A percentile compares a stretch with the other conserved stretches of the same genome.
These are phyloP conservation scores for Parastagonospora avenae DNA, from an alignment of 2,329 filamentous ascomycete species.

Conservation along the genomic window DNA sequence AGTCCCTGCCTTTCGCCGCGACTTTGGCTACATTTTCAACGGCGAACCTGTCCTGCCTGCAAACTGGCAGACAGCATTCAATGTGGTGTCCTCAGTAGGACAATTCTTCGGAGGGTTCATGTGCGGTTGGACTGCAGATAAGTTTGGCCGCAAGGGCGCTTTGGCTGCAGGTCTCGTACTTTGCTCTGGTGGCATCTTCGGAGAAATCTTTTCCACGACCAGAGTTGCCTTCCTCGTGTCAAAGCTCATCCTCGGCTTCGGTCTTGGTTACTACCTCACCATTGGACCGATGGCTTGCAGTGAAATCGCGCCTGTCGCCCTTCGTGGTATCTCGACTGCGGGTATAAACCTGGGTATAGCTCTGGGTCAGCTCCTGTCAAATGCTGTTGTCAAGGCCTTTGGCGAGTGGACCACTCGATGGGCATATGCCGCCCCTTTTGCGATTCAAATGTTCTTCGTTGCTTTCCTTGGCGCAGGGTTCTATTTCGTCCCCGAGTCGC, in stretches of 20 bases:
- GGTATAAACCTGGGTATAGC: slow-evolving; percentile 68
- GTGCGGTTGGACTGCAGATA: slow-evolving; percentile 38
- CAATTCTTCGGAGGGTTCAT: slow-evolving; percentile 61
- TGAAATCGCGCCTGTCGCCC: slow-evolving; percentile 56
- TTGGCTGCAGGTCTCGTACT: slow-evolving; percentile 16
- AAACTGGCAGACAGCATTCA: slow-evolving; percentile 48
- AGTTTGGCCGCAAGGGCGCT: slow-evolving; percentile 36
- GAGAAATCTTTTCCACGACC: slow-evolving; percentile 64
- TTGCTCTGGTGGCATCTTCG: slow-evolving; percentile 57
- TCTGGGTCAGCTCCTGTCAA: slow-evolving; percentile 63
- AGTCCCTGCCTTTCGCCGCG: slow-evolving; percentile 59
- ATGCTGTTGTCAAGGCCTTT: slow-evolving; percentile 51
- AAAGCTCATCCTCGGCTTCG: slow-evolving; percentile 17
- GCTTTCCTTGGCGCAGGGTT: slow-evolving; percentile 66
- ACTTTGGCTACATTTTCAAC: slow-evolving; percentile 56
- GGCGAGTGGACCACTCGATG: slow-evolving; percentile 58
- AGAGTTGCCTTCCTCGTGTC: slow-evolving; percentile 15
- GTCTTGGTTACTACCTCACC: slow-evolving; percentile 21
- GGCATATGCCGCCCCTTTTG: slow-evolving; percentile 68
- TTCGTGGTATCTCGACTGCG: slow-evolving; percentile 63
- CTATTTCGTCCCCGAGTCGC: slow-evolving; percentile 69
- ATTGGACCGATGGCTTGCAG: slow-evolving; percentile 20
- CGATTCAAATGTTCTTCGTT: slow-evolving; percentile 75
- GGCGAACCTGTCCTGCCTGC: slow-evolving; percentile 43
- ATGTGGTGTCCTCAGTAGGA: slow-evolving; percentile 52